Base-by-base conservation (phyloP, 2,329 filamentous ascomycete genomes). In the Xylariaceae sp. region DNA sequence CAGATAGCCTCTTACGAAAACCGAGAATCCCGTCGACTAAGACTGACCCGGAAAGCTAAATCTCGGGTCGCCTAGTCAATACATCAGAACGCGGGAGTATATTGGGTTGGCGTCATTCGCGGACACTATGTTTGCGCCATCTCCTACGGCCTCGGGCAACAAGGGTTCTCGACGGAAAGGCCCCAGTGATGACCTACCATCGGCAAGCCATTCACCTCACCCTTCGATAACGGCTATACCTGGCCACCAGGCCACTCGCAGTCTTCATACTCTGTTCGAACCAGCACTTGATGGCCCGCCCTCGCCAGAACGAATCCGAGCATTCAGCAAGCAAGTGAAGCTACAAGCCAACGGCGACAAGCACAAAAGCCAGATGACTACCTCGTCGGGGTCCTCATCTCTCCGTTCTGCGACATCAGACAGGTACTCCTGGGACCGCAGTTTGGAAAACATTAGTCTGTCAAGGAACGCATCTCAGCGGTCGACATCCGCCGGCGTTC, bases 281-380 rank as follows among this genome's bases (percentile, higher is more conserved):
- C 77, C 79, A 37, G 72, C 79, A 46, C 63, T 82, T 42, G 76
- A 83, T 51, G 75, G 76, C 15, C 78, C 79, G 31, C 78, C 79
- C 0, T 83, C 79, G 26, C 76, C 79, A 19, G 73, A 78, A 53
- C 71, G 71, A 47, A 71, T 81, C 51, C 73, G 78, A 50, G 75
- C 75, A 43, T 66, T 81, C 39, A 79, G 68, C 58, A 49, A 50
- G 41, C 49, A 81, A 61, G 73, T 79, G 69, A 79, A 73, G 59
- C 68, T 71, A 54, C 67, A 69, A 18, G 76, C 77, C 18, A 64
- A 68, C 40, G 59, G 62, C 45, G 71, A 72, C 9, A 72, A 66
- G 51, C 68, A 71, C 51, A 64, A 64, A 28, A 72, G 67, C 53
- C 67, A 71, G 50, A 60, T 68, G 26, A 72, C 72, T 24, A 67